Evolutionary conservation across 257 asterid genomes (phyloP), one percentile per base, ranked within the genome.

Genomic region (Fraxinus anomala): DNA sequence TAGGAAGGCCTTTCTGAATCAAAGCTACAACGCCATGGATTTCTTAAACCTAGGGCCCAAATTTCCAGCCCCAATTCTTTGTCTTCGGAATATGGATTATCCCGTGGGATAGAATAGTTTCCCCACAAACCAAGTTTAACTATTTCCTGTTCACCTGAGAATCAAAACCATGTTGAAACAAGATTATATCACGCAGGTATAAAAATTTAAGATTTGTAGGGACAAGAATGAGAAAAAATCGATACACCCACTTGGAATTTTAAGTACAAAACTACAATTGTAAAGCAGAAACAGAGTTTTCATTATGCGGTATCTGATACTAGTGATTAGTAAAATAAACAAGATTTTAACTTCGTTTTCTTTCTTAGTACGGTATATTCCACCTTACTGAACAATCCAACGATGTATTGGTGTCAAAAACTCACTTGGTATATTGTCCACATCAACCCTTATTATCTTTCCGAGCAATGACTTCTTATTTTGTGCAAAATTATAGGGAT

Each of bases 11-110:
- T 90, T 78, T 92, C 94, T 28, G 97, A 82, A 81, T 94, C 98
- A 24, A 94, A 94, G 86, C 97, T 92, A 69, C 98, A 94, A 19
- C 97, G 94, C 98, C 97, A 94, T 6, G 98, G 98, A 66, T 87
- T 86, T 85, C 97, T 90, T 12, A 94, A 65, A 30, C 98, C 98
- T 14, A 87, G 79, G 12, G 97, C 98, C 96, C 97, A 94, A 70
- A 94, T 83, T 83, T 90, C 97, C 0, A 86, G 92, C 74, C 78
- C 86, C 96, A 88, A 79, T 26, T 89, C 92, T 73, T 77, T 84
- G 39, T 92, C 94, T 51, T 88, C 90, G 2, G 83, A 28, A 47
- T 79, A 91, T 66, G 97, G 98, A 82, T 94, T 94, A 82, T 94
- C 96, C 73, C 42, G 75, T 5, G 98, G 97, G 68, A 88, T 72